Base-by-base conservation (phyloP, 345 rosid genomes). In the Abelmoschus esculentus region DNA sequence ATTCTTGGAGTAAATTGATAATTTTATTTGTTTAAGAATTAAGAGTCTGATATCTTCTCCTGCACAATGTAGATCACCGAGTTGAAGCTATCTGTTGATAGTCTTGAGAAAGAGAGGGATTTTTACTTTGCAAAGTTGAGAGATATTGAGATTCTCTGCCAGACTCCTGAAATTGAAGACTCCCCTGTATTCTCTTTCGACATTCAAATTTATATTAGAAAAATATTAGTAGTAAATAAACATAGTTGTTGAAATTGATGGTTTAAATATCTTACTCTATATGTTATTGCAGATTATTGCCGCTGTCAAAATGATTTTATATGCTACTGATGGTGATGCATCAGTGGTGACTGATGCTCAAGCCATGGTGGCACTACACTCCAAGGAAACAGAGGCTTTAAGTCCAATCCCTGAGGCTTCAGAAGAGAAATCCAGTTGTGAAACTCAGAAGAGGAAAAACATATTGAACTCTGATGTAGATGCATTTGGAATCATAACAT, bases 41-140 rank as follows among this genome's bases (percentile, higher is more conserved):
- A 10, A 56, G 32, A 59, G 36, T 53, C 72, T 72, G 53, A 78
- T 52, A 34, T 62, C 60, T 28, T 44, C 28, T 29, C 38, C 26
- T 47, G 65, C 47, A 2, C 29, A 18, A 52, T 58, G 70, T 90
- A 96, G 99, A 87, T 96, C 68, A 96, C 97, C 4, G 92, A 90
- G 77, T 67, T 96, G 86, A 96, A 96, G 86, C 86, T 96, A 22
- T 89, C 88, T 61, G 89, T 96, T 28, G 99, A 96, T 76, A 89
- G 92, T 76, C 89, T 96, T 54, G 98, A 96, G 76, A 96, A 96
- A 81, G 98, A 96, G 80, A 84, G 99, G 79, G 97, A 96, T 74
- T 96, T 89, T 80, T 96, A 96, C 74, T 92, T 96, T 70, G 87
- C 81, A 6, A 96, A 92, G 77, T 78, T 92, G 60, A 83, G 98